Base-by-base conservation (phyloP, 106 monocot species). In the Hemerocallis citrina region DNA sequence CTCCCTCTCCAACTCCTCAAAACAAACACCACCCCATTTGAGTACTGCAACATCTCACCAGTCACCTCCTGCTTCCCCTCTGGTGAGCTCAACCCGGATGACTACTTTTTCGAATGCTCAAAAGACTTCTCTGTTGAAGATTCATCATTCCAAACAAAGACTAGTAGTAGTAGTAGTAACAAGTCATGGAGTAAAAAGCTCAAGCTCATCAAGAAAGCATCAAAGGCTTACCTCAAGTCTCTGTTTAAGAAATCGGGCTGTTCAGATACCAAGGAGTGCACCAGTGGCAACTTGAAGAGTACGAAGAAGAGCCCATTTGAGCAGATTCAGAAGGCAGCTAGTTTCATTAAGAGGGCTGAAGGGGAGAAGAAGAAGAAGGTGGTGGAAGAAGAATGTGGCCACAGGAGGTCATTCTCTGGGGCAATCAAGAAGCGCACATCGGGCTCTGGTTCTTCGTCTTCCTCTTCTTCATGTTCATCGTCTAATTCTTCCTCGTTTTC, bases 331-430 rank as follows among this genome's bases (percentile, higher is more conserved):
- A 46, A 32, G 23, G 16, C 55, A 13, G n/a, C 55, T n/a, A 31
- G 23, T 3, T 41, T 58, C 59, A 46, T 7, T 34, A 50, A 29
- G 22, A 66, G 35, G 37, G 17, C 44, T 2, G 46, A 40, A 11
- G n/a, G n/a, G 60, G 39, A n/a, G n/a, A n/a, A n/a, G n/a, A n/a
- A n/a, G 37, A 52, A 62, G 12, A 74, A 56, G 59, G 13, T 9
- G 32, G 57, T 17, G 30, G 74, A 61, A 5, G 79, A 73, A 34
- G 72, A 52, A 7, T 52, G 29, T 7, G 64, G 47, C 2, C 78
- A 81, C 9, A 68, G 90, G 51, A 81, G 74, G 27, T 96, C 95
- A 1, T 90, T 87, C 67, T 81, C 90, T 7, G 75, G 79, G 15
- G 64, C 62, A n/a, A 63, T 80, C 16, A 75, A 75, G 12, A 60